These are phyloP conservation scores for Flaveria trinervia DNA, from an alignment of 129 eudicot species.

Conservation along the genomic window DNA sequence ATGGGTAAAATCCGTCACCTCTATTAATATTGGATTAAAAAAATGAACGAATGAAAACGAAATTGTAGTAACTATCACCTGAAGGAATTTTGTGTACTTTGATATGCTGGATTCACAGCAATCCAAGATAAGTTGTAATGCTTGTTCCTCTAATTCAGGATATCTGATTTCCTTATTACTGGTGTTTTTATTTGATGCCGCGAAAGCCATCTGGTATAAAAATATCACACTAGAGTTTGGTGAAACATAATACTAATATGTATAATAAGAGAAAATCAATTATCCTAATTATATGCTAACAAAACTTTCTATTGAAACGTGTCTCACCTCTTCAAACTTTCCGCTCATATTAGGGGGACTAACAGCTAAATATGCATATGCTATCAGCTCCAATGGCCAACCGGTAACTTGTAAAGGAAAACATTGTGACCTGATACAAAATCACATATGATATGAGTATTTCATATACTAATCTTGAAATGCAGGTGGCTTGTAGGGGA, in stretches of 20 bases:
- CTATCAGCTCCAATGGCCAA: constrained; percentile 93
- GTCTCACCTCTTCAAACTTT: constrained; percentile 67
- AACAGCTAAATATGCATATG: constrained; percentile 82
- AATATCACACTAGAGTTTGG: not conserved
- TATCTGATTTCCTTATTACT: constrained; percentile 55
- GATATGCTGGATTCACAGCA: constrained; percentile 85
- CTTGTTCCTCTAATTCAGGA: constrained; percentile 87
- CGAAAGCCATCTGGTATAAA: constrained; percentile 79
- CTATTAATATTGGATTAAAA: constrained; percentile 3
- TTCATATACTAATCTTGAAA: not conserved
- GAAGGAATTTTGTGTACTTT: constrained; percentile 85
- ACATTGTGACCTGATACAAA: constrained; percentile 62
- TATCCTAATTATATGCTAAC: not conserved
- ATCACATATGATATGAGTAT: not conserved
- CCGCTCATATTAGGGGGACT: constrained; percentile 80
- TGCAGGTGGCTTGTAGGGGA: not conserved
- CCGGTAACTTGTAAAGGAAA: constrained; percentile 91
- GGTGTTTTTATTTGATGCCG: constrained; percentile 66
- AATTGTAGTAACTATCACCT: constrained; percentile 47
- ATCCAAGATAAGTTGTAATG: constrained; percentile 76
- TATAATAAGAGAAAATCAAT: not conserved
- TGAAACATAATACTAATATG: not conserved
- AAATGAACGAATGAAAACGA: no score
- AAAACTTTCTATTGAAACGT: not conserved
- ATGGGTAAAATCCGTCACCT: not conserved